Evolutionary conservation across 139 green algal species (phyloP), one percentile per base, ranked within the genome.

Genomic region (Chlorella sp.): DNA sequence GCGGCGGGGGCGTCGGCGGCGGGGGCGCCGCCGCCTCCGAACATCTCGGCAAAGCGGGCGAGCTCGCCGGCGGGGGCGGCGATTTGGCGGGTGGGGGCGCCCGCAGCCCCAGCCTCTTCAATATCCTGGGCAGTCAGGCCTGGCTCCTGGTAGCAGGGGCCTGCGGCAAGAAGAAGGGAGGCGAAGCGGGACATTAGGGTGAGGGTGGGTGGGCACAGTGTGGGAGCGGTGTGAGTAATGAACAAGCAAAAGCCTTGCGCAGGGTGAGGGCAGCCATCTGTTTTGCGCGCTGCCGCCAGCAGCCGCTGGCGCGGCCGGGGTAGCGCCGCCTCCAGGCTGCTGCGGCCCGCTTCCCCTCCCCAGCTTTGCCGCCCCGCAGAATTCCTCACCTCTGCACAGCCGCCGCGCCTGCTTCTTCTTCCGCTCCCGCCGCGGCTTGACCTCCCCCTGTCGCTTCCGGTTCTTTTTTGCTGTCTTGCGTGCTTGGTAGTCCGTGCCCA

Each of bases 381-480:
- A 57, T 57, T 57, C 9, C 48, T 57, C 48, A 57, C 48, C 48
- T 36, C 60, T 60, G 73, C 93, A 95, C 57, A 94, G 86, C 21
- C 93, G 80, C 12, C 93, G 89, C 7, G 90, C 71, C 85, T 92
- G 89, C 34, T 89, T 93, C 83, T 92, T 94, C 83, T 89, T 93
- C 37, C 86, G 87, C 48, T 84, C 86, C 12, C 79, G 68, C 66
- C 39, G 66, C 7, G 89, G 64, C 64, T 90, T 71, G 60, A 86
- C 81, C 36, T 89, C 88, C 32, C 89, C 89, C 79, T 30, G 73
- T 75, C 15, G 79, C 80, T 95, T 96, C 5, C 91, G 79, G 36
- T 95, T 85, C 92, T 94, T 95, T 85, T 97, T 97, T 22, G 91
- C 91, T 3, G 85, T 28, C 76, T 97, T 96, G 11, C 95, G 88